A percentile compares a stretch with the other conserved stretches of the same genome.
phyloP scores from a whole-genome alignment of 805 yeast genomes.

The Millerozyma acaciae region DNA sequence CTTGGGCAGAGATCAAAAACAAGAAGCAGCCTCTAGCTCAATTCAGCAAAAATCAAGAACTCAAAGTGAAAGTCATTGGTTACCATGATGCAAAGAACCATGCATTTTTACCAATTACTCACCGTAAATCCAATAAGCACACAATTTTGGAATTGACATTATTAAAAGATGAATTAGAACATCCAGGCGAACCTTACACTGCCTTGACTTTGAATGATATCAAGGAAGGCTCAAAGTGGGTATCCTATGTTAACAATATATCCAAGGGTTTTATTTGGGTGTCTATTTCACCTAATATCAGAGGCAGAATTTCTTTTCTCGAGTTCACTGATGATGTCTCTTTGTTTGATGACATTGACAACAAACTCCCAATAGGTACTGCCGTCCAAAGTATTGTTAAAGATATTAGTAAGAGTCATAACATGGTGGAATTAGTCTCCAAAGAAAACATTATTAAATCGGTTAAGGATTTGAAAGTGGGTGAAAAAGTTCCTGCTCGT shows the following conservation, averaged over 20 bases:
- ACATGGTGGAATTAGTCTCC: conserved; percentile 46
- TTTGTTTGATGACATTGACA: conserved; percentile 45
- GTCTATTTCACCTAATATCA: conserved; percentile 61
- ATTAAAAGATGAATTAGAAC: conserved; percentile 38
- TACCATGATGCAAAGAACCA: conserved; percentile 68
- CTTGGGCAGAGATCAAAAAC: conserved; percentile 52
- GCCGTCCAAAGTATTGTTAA: conserved; percentile 59
- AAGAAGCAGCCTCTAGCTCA: conserved; percentile 52
- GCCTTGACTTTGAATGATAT: conserved; percentile 40
- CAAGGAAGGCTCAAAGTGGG: conserved; percentile 45
- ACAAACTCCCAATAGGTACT: conserved; percentile 66
- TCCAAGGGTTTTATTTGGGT: conserved; percentile 63
- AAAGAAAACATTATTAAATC: conserved; percentile 41
- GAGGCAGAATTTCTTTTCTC: conserved; percentile 63
- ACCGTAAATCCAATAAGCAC: conserved; percentile 48
- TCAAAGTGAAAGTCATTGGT: conserved; percentile 71
- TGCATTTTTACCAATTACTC: conserved; percentile 62
- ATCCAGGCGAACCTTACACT: conserved; percentile 19
- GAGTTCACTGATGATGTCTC: conserved; percentile 57
- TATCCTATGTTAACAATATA: conserved; percentile 64
- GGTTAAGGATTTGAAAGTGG: conserved; percentile 50
- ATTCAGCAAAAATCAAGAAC: conserved; percentile 54
- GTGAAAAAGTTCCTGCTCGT: conserved; percentile 57
- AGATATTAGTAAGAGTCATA: conserved; percentile 50
- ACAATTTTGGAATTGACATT: conserved; percentile 63